Conservation (phyloP, 1,284 basidiomycete genomes). For the Chalciporus sp. region DNA sequence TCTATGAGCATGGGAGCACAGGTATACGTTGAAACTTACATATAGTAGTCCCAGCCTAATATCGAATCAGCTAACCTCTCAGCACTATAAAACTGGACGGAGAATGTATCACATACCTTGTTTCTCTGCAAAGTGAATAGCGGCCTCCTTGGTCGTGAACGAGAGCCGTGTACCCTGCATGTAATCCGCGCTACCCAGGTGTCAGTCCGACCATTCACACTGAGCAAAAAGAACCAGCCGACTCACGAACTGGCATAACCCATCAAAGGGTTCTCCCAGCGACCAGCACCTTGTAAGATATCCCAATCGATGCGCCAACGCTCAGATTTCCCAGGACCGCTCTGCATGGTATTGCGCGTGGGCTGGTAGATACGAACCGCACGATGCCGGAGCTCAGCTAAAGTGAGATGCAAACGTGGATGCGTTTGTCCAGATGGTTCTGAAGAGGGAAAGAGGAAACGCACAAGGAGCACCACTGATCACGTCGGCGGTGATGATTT, state of each 20-base stretch:
- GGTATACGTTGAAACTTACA: constrained; percentile 48
- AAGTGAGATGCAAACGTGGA: not conserved
- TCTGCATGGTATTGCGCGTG: constrained; percentile 94
- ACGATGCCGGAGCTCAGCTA: constrained; percentile 85
- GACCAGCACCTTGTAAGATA: constrained; percentile 81
- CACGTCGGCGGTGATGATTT: constrained; percentile 72
- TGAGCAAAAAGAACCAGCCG: not conserved
- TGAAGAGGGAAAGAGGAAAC: constrained; percentile 23
- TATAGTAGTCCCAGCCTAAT: constrained; percentile 76
- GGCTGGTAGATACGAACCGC: constrained; percentile 93
- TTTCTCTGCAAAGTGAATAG: constrained; percentile 92
- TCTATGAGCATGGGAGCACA: constrained; percentile 1
- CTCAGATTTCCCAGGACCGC: constrained; percentile 83
- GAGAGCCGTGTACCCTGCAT: constrained; percentile 91
- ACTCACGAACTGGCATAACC: constrained; percentile 92
- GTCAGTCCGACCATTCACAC: not conserved
- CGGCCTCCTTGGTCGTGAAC: constrained; percentile 91
- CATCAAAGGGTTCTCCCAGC: constrained; percentile 99
- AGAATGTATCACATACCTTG: constrained; percentile 58
- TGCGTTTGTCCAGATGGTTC: not conserved
- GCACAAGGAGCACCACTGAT: constrained; percentile 80
- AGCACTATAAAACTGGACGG: not conserved
- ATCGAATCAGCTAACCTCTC: constrained; percentile 1
- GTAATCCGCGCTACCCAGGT: constrained; percentile 83
- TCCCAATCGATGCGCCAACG: constrained; percentile 98